Evolutionary conservation across 371 early-diverging fungal species (phyloP).

Genomic region (Mortierella sp.): DNA sequence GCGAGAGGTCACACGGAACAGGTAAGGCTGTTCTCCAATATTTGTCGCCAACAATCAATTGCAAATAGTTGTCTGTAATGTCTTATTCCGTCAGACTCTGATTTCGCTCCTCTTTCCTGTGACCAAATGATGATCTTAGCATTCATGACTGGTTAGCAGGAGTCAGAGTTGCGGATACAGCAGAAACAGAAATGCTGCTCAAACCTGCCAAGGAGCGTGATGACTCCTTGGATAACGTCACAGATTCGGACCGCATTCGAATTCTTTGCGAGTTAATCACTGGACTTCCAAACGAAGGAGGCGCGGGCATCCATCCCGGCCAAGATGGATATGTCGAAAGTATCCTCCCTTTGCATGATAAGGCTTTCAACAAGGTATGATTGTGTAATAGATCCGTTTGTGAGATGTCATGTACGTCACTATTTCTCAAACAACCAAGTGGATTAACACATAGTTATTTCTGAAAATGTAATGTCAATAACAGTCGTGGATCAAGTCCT

Average conservation of each 20-base stretch:
- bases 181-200: constrained; percentile 46
- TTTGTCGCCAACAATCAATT: too few relatives aligned
- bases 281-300: constrained; percentile 72
- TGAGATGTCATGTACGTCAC: neutral
- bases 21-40: constrained; percentile 20
- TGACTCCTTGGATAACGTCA: constrained; percentile 52
- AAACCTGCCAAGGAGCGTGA: constrained; percentile 38
- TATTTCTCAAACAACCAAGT: neutral
- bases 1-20: constrained; percentile 39
- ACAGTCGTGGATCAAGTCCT: constrained; percentile 80
- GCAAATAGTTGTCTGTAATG: neutral
- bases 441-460: neutral
- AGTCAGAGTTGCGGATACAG: constrained; percentile 59
- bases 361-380: constrained; percentile 76
- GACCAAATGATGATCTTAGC: constrained; percentile 41
- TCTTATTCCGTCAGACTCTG: neutral
- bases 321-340: constrained; percentile 73
- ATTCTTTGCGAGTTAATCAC: constrained; percentile 82
- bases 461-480: neutral
- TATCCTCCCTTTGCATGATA: constrained; percentile 84
- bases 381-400: neutral
- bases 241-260: constrained; percentile 82
- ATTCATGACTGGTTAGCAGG: constrained; percentile 78
- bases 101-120: neutral
- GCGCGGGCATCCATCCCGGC: constrained; percentile 74